These are phyloP conservation scores for Tribonema minus DNA, from an alignment of 108 stramenopile genomes.

Conservation along the genomic window DNA sequence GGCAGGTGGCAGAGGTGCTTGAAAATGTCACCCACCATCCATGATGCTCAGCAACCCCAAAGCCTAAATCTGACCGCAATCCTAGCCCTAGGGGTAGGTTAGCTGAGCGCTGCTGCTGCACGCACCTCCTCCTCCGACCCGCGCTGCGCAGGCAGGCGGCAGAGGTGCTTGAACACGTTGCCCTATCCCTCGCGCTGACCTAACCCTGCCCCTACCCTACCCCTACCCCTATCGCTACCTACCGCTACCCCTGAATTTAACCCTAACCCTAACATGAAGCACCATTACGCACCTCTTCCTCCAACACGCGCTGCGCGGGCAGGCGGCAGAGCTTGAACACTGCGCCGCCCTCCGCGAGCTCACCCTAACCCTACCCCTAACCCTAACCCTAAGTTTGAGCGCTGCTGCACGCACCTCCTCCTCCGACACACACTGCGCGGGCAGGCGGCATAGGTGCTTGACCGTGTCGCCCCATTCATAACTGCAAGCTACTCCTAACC, in stretches of 20 bases:
- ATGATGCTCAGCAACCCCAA: background rate
- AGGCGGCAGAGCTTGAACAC: conserved; percentile 12
- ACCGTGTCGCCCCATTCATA: too few relatives aligned
- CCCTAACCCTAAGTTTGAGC: too few relatives aligned
- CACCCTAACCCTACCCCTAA: too few relatives aligned
- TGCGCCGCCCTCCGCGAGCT: conserved; percentile 52
- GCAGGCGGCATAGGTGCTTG: conserved; percentile 30
- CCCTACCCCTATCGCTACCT: too few relatives aligned
- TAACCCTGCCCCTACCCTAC: too few relatives aligned
- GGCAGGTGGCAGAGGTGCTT: conserved; percentile 27
- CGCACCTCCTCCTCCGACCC: background rate
- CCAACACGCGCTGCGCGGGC: conserved; percentile 8
- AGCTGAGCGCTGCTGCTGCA: background rate
- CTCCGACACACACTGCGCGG: conserved; percentile 4
- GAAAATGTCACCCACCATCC: conserved; percentile 19
- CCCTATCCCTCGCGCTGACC: too few relatives aligned
- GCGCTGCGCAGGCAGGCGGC: conserved; percentile 9
- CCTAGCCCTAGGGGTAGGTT: background rate
- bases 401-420: background rate
- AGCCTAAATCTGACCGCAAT: background rate
- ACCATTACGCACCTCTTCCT: background rate
- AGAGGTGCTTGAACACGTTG: conserved; percentile 49
- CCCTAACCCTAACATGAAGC: too few relatives aligned
- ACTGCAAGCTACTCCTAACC: too few relatives aligned
- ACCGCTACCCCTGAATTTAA: too few relatives aligned